Percentiles rank a stretch among this genome's conserved stretches.
Evolutionary conservation across 169 alveolate species (phyloP).

Genomic region (Cryptosporidium bovis): DNA sequence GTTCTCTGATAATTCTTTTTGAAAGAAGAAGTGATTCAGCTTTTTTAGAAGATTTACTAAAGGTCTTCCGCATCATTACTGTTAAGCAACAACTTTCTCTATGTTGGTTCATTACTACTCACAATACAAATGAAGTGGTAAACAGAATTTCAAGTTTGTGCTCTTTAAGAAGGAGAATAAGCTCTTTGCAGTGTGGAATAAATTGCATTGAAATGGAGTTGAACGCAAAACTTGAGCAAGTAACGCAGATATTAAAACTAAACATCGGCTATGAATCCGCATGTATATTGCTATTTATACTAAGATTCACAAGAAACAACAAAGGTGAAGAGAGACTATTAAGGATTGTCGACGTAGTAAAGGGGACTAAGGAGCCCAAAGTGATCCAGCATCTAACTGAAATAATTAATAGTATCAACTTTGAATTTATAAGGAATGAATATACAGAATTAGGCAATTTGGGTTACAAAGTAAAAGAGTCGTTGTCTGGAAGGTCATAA

Average conservation of each 20-base stretch:
- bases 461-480: no score
- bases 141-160: conserved; percentile 11
- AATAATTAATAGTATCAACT: no score
- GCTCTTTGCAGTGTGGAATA: conserved; percentile 20
- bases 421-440: no score
- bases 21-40: neutral
- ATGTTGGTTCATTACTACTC: conserved; percentile 21
- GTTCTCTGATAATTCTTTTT: neutral
- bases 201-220: conserved; percentile 24
- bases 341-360: neutral
- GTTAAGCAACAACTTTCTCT: conserved; percentile 6
- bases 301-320: no score
- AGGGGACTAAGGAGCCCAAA: neutral
- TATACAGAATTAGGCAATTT: no score
- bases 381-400: no score
- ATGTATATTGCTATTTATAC: neutral
- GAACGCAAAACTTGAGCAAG: neutral
- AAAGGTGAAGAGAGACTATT: no score
- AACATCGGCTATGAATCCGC: neutral
- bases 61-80: conserved; percentile 14
- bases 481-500: no score
- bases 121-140: neutral
- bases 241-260: neutral
- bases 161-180: conserved; percentile 23
- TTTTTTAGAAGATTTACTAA: conserved; percentile 10